Evolutionary conservation across 164 flowering plant species (phyloP), one percentile per base, ranked within the genome.

Genomic region (Kalanchoe fedtschenkoi): DNA sequence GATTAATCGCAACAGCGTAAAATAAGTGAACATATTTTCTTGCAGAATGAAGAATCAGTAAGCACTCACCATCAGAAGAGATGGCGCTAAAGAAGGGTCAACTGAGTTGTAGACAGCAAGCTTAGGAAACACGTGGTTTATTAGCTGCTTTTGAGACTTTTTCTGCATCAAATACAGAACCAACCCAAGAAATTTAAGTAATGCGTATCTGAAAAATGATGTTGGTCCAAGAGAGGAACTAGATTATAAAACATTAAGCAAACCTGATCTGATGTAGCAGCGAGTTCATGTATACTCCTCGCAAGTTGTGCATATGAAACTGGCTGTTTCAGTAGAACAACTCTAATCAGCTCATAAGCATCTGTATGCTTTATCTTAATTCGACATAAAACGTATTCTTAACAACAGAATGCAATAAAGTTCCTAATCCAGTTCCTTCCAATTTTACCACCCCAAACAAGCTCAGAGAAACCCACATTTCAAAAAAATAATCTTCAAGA

Each of bases 31-130:
- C 9, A 26, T 16, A 26, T 11, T 10, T 51, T 21, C 6, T 37
- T 11, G 22, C 35, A 22, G 30, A 11, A 43, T 62, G 16, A 37
- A 62, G 19, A 43, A 15, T 37, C 33, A 33, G 17, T 38, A 44
- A 57, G 51, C 43, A 11, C 64, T 58, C 85, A 89, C 98, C 99
- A 93, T 93, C 58, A 93, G 87, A 72, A 93, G 96, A 54, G 99
- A 93, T 28, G 99, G 99, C 0, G 99, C 99, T 75, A 93, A 65
- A 1, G 99, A 93, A 66, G 99, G 99, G 61, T 93, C 99, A 37
- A 93, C 99, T 21, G 99, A 93, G 67, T 93, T 93, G 79, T 93
- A 93, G 2, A 93, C 99, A 7, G 99, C 99, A 61, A 93, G 96
- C 67, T 93, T 93, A 32, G 99, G 99, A 65, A 93, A 93, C 21